Base-by-base conservation (phyloP, 805 yeast genomes). In the Ascoidea tarda region DNA sequence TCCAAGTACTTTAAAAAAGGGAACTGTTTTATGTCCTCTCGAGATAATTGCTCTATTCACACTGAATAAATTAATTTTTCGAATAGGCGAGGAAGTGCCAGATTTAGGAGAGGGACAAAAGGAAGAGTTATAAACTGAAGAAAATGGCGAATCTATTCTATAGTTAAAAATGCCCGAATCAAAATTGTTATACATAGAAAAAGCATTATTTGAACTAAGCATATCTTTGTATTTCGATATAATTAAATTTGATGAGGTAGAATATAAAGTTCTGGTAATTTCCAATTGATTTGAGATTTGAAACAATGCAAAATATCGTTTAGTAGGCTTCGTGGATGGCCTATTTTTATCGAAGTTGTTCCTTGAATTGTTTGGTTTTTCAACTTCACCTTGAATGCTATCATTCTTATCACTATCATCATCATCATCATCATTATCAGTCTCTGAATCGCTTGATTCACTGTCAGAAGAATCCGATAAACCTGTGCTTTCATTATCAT, bases 231-330 rank as follows among this genome's bases (percentile, higher is more conserved):
- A 38, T 28, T 49, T 52, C 42, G 50, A 49, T 10, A 49, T 46
- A 6, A 38, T 32, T 5, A 28, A n/a, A n/a, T 16, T 8, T 31
- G 50, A 16, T 16, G 28, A 33, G n/a, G 33, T 46, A 6, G 49
- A 45, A 6, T 49, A 32, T n/a, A 52, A 46, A 6, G 52, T 49
- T 32, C 50, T 33, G 10, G 49, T 47, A 5, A 52, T 6, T 21
- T 47, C 49, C 6, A 32, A 46, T 6, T 16, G 6, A 4, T 14
- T 33, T 5, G 54, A 49, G 5, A 52, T 28, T 46, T 49, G 49
- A 32, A 21, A 49, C 12, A 47, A 6, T n/a, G 38, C 16, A 16
- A 38, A 44, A 42, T 32, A 52, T 38, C 44, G 8, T 38, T 38
- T 14, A 38, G 8, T 38, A 10, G 8, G 44, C 8, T 8, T 38